Base-by-base conservation (phyloP, 1,139 yeast species). In the Zygosaccharomyces pseudobailii region DNA sequence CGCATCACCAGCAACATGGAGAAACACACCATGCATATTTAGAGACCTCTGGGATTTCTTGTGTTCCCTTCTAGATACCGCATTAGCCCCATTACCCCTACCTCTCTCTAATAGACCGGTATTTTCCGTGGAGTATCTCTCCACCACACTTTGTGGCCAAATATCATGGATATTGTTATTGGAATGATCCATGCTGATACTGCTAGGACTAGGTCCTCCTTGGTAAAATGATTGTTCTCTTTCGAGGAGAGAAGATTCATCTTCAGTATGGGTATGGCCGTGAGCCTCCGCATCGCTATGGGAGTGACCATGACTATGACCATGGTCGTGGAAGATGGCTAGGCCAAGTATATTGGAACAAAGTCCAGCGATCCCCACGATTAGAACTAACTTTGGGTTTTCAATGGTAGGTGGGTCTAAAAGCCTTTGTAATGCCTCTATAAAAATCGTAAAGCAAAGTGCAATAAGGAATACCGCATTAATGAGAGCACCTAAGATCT, bases 1-100 rank as follows among this genome's bases (percentile, higher is more conserved):
- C 1, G 97, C 97, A 66, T 92, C 98, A 38, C 98, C 98, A 58
- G 92, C 57, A 5, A 92, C 98, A 65, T 92, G 98, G 59, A 92
- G 73, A 62, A 87, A 92, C 4, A 92, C 97, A 53, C 98, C 97
- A 60, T 88, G 94, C 97, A 92, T 92, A 69, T 92, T 92, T 73
- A 92, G 73, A 10, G 96, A 87, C 65, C 55, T 68, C 59, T 35
- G 43, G 33, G 55, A 54, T 31, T 54, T 55, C 36, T 55, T n/a
- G 34, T 40, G 40, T 35, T 13, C 31, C 46, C 54, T 33, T 40
- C 56, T 30, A 40, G 44, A 31, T 49, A 24, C 6, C 20, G 28
- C 2, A 28, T 22, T 13, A 9, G 43, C 46, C 10, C 32, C 38
- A 4, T 42, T 33, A 27, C 40, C 55, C 19, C 27, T 21, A 67